A percentile compares a stretch with the other conserved stretches of the same genome.
Evolutionary conservation across 176 grass and related monocot genomes (phyloP).

Genomic region (Raddia distichophylla): DNA sequence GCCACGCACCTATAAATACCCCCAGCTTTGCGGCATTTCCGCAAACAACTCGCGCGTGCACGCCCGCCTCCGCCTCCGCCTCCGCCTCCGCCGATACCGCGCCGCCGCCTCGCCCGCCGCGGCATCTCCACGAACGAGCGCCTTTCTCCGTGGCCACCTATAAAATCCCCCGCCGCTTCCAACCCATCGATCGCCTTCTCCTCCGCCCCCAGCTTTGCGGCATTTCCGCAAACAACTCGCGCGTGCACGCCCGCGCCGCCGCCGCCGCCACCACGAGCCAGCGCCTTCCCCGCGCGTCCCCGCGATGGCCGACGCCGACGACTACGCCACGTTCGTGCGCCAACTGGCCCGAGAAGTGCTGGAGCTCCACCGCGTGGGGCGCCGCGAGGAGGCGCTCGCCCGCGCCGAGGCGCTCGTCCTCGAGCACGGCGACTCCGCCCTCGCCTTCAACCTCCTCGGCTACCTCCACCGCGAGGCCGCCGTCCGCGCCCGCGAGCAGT

Average conservation of each 20-base stretch:
- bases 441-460: constrained; percentile 25
- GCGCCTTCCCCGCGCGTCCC: neutral
- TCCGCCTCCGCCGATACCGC: too few species aligned
- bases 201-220: neutral
- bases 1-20: too few species aligned
- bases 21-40: neutral
- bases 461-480: neutral
- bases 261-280: neutral
- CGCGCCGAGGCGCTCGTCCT: neutral
- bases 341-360: neutral
- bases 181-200: too few species aligned
- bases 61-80: too few species aligned
- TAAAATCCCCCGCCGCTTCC: too few species aligned
- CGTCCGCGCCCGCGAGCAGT: neutral
- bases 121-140: neutral
- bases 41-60: neutral
- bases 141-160: too few species aligned
- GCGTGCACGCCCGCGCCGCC: too few species aligned
- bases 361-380: neutral
- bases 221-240: neutral
- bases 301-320: neutral
- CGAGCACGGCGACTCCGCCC: neutral
- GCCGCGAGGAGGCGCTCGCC: neutral
- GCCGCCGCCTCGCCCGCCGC: too few species aligned
- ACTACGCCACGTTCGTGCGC: neutral